Evolutionary conservation across 2,329 filamentous ascomycete genomes (phyloP), one percentile per base, ranked within the genome.

Genomic region (Pseudogymnoascus sp.): DNA sequence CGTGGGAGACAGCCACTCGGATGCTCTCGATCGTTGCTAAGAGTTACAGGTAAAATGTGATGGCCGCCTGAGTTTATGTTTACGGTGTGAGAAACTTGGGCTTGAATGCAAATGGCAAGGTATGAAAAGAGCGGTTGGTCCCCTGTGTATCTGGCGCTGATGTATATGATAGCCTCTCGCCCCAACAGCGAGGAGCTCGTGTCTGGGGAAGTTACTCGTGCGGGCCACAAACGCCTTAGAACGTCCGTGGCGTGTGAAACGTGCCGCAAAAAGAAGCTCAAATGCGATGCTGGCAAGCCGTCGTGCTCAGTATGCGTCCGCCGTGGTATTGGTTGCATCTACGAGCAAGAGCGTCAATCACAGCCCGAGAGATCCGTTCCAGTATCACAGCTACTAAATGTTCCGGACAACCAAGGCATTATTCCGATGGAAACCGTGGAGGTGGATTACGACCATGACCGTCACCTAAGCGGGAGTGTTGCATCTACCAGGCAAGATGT

Each of bases 61-160:
- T 18, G 60, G 60, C 16, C 60, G 60, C n/a, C 38, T 47, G 53
- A 11, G 14, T 16, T 18, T 44, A 28, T 62, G 60, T 31, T 28
- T 31, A 1, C 60, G 60, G 11, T 62, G 60, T 62, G 60, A 40
- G 23, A 62, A 62, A 33, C 60, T 62, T 8, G 60, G 60, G 5
- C 31, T 62, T 31, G 60, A 62, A 44, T 62, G 60, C 31, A 40
- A n/a, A 44, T 62, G 60, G 60, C 60, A 47, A 56, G 47, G 60
- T 47, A 62, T 47, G 60, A 47, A 12, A 31, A 21, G 18, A 33
- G 11, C 14, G 8, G 12, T 33, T 18, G 5, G n/a, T 31, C 25
- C 38, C 12, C 4, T 62, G 11, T 10, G n/a, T 6, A 31, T 61
- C 7, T 21, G 60, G n/a, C 6, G 11, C 37, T 33, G 28, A 40